A percentile compares a stretch with the other conserved stretches of the same genome.
phyloP scores from a whole-genome alignment of 2,329 filamentous ascomycete genomes.

The Epicoccum sorghinum region DNA sequence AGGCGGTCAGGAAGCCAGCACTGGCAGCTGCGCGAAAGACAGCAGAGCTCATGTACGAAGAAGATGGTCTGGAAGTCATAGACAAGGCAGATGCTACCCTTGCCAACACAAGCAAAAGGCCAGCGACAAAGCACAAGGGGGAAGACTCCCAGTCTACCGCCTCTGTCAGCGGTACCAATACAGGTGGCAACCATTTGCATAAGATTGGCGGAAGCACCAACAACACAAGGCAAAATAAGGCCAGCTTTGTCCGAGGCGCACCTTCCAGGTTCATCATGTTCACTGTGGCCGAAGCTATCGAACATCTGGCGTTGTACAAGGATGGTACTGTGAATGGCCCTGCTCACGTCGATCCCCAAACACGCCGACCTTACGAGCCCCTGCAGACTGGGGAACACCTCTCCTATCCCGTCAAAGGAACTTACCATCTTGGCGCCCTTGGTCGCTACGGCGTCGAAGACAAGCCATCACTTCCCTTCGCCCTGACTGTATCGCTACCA shows the following conservation, averaged over 20 bases:
- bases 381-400: conserved; percentile 15
- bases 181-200: background rate
- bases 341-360: conserved; percentile 2
- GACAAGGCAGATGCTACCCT: conserved; percentile 8
- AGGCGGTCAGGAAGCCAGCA: background rate
- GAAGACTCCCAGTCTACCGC: background rate
- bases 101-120: background rate
- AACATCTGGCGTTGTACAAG: conserved; percentile 4
- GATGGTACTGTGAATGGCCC: conserved; percentile 5
- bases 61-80: conserved; percentile 9
- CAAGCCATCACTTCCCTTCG: background rate
- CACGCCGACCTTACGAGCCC: conserved; percentile 8
- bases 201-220: background rate
- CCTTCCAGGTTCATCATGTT: conserved; percentile 18
- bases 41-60: conserved; percentile 10
- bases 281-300: conserved; percentile 17
- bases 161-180: background rate
- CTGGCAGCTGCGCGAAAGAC: background rate
- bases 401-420: conserved; percentile 16
- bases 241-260: background rate
- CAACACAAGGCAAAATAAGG: background rate
- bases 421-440: conserved; percentile 21
- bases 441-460: conserved; percentile 15
- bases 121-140: background rate
- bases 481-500: conserved; percentile 8